A percentile compares a stretch with the other conserved stretches of the same genome.
phyloP scores from a whole-genome alignment of 176 grass and related monocot genomes.

The Aechmea fasciata region DNA sequence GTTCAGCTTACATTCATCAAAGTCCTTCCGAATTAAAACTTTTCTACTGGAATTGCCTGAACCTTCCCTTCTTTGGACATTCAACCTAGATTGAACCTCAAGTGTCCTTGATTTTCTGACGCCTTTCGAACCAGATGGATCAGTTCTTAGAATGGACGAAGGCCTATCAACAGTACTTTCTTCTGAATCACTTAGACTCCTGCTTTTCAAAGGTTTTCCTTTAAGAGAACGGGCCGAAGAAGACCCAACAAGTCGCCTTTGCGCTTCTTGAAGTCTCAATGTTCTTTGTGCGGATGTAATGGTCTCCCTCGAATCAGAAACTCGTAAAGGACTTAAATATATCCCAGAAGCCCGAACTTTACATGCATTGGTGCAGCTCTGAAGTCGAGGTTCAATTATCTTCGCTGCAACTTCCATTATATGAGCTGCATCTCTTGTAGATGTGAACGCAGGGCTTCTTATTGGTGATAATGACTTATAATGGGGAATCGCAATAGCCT shows the following conservation, averaged over 20 bases:
- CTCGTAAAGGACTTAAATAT: constrained; percentile 23
- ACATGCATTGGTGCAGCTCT: constrained; percentile 11
- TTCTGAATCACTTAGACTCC: constrained; percentile 21
- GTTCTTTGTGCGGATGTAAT: constrained; percentile 28
- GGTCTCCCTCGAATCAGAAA: constrained; percentile 37
- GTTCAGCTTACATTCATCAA: constrained; percentile 13
- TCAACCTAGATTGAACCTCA: constrained; percentile 24
- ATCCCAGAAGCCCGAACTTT: constrained; percentile 26
- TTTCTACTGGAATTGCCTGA: constrained; percentile 28
- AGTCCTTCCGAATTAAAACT: constrained; percentile 19
- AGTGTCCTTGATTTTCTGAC: constrained; percentile 30
- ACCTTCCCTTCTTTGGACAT: constrained; percentile 37
- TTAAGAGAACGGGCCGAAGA: constrained; percentile 16
- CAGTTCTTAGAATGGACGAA: constrained; percentile 24
- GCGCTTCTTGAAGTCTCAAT: constrained; percentile 30
- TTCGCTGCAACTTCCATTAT: constrained; percentile 76
- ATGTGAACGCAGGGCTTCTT: constrained; percentile 38
- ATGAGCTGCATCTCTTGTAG: constrained; percentile 60
- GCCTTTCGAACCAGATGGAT: constrained; percentile 39
- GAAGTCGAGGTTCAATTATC: constrained; percentile 48
- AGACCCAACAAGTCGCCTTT: constrained; percentile 16
- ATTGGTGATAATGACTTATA: constrained; percentile 51
- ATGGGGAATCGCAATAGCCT: constrained; percentile 39
- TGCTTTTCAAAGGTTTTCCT: constrained; percentile 31
- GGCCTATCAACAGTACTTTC: constrained; percentile 21